Evolutionary conservation across 2,329 filamentous ascomycete genomes (phyloP), one percentile per base, ranked within the genome.

Genomic region (Trichophyton rubrum): DNA sequence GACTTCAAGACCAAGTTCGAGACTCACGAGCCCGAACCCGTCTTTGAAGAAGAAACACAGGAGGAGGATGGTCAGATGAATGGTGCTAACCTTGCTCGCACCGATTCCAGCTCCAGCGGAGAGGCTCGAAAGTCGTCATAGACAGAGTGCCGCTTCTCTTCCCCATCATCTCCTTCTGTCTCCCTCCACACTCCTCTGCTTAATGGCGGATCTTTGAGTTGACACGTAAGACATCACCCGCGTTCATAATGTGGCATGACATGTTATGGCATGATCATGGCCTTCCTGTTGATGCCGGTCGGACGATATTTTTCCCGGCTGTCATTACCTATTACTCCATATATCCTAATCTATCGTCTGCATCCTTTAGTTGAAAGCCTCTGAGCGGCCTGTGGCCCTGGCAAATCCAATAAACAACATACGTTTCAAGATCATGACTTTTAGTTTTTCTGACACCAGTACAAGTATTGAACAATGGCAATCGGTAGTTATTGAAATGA

Each of bases 1-100:
- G 84, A 91, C 72, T 89, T 96, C 79, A 95, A 93, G 82, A 95
- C 91, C 76, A 99, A 99, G 79, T 97, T 96, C 73, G 93, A 99
- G 76, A 80, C 88, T 67, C 82, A 90, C 72, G 93, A 97, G 68
- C 80, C 84, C 17, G 92, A 97, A 70, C 91, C 90, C 45, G 88
- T 95, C 70, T 96, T 96, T 67, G 90, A 97, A 75, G 82, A 83
- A 75, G 82, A 83, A 15, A 15, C 33, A 35, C 30, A 33, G 8
- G 66, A 24, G n/a, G 33, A 30, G 3, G 35, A 41, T 3, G 13
- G 13, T 3, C 56, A 58, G 35, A 7, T n/a, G 56, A 58, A 58
- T 15, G 56, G 56, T 20, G 3, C 35, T 20, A 45, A 58, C 17
- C 20, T 45, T 30, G 40, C 40, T 7, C 20, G 51, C n/a, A 55